Percentiles rank a stretch among this genome's conserved stretches.
These are phyloP conservation scores for Papilionanthe hybrid DNA, from an alignment of 116 monocot species.

Conservation along the genomic window DNA sequence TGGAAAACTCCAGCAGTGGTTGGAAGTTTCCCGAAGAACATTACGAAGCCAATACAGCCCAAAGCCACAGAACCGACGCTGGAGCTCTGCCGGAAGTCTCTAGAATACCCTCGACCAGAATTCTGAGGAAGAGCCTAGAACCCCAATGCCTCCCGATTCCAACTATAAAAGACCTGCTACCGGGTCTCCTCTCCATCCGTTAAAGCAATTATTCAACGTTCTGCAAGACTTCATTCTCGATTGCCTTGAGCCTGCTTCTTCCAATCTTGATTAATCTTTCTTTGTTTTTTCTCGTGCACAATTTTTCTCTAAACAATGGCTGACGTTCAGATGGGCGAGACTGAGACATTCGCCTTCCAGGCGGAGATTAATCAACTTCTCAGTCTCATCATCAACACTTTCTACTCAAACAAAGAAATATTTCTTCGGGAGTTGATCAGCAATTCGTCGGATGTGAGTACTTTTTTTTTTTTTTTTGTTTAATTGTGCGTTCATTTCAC, in stretches of 20 bases:
- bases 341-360: conserved; percentile 27
- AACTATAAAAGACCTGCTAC: neutral
- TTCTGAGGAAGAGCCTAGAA: conserved; percentile 5
- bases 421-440: conserved; percentile 31
- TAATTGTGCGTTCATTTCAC: neutral
- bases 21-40: neutral
- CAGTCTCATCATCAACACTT: conserved; percentile 19
- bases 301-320: conserved; percentile 7
- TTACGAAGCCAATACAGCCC: neutral
- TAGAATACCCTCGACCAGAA: conserved; percentile 2
- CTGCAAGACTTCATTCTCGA: no score
- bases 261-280: neutral
- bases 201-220: neutral
- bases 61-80: neutral
- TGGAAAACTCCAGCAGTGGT: neutral
- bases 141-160: neutral
- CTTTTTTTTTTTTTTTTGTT: neutral
- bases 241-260: neutral
- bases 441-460: conserved; percentile 26
- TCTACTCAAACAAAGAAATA: conserved; percentile 32
- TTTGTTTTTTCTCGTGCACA: neutral
- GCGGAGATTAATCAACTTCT: conserved; percentile 34
- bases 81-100: neutral
- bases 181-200: neutral
- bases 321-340: conserved; percentile 17